Evolutionary conservation across 2,329 filamentous ascomycete species (phyloP).

Genomic region (Fusarium sp.): DNA sequence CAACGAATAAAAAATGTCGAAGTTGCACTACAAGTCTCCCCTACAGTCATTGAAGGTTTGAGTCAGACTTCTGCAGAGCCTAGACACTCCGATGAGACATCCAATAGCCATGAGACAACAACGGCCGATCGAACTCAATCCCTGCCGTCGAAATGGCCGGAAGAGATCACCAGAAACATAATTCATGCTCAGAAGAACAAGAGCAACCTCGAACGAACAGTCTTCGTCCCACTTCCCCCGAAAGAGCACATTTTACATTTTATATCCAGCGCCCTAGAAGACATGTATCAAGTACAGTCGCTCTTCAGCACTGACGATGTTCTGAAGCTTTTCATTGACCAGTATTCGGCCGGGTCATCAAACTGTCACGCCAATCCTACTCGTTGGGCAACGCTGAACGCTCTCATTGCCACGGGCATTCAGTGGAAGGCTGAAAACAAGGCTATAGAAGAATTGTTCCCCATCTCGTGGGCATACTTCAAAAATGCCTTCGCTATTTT

Average conservation of each 20-base stretch:
- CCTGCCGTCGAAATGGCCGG: not conserved
- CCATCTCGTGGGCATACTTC: not conserved
- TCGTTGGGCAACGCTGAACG: not conserved
- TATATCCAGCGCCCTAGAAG: not conserved
- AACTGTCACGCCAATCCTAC: not conserved
- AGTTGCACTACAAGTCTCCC: rapidly evolving
- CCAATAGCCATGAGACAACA: rapidly evolving
- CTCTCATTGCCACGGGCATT: not conserved
- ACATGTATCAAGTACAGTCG: not conserved
- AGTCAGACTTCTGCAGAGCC: rapidly evolving
- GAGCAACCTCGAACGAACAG: not conserved
- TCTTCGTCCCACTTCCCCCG: not conserved
- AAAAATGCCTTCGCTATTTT: not conserved
- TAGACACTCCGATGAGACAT: rapidly evolving
- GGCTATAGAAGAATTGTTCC: not conserved
- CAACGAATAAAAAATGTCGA: not conserved
- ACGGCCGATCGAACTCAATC: not conserved
- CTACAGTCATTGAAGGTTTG: rapidly evolving
- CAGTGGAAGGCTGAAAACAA: not conserved
- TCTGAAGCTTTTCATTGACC: not conserved
- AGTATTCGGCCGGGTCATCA: rapidly evolving
- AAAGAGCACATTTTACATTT: not conserved
- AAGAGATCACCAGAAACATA: not conserved
- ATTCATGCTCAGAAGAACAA: not conserved
- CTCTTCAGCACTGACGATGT: not conserved